Evolutionary conservation across 2,329 filamentous ascomycete genomes (phyloP), one percentile per base, ranked within the genome.

Genomic region (Coniella vitis): DNA sequence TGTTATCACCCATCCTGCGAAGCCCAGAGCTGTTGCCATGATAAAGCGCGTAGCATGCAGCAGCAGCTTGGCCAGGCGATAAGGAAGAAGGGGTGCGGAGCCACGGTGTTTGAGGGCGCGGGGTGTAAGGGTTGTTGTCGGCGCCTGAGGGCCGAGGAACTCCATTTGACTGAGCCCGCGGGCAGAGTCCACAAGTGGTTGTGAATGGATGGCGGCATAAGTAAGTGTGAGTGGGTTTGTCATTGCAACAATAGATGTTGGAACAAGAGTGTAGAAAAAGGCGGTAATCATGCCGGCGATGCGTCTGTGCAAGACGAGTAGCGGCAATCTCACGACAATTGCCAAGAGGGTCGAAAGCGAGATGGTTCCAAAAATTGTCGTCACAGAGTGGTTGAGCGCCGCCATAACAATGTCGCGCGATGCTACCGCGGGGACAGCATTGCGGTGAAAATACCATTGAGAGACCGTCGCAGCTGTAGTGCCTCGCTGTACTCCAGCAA

Each of bases 381-480:
- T 90, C 13, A 81, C 73, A 3, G 90, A 85, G 68, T 98, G 93
- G 43, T 75, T 74, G 38, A 95, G 72, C 13, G 90, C 91, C 7
- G 90, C 91, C 53, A 80, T 74, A 21, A 97, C 89, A 41, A 97
- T 85, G 48, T 90, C 84, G 49, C 78, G 75, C 1, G 89, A 90
- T 1, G 87, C 83, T 2, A 90, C 83, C 8, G 84, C 75, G 4
- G 91, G 89, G 10, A 83, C 78, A 4, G 83, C 82, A 58, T 94
- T 86, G 54, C 93, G 88, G 66, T 97, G 91, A 66, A 97, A 98
- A 68, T 98, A 98, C 93, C 93, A 98, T 66, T 98, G 93, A 36
- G 89, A 95, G 20, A 97, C 91, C 1, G 91, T 95, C 10, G 93
- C 93, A 20, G 90, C 91, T 13, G 91, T 95, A 14, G 90, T 93